Percentiles rank a stretch among this genome's conserved stretches.
These are phyloP conservation scores for Limnomonas spitsbergensis DNA, from an alignment of 139 green algal species.

Conservation along the genomic window DNA sequence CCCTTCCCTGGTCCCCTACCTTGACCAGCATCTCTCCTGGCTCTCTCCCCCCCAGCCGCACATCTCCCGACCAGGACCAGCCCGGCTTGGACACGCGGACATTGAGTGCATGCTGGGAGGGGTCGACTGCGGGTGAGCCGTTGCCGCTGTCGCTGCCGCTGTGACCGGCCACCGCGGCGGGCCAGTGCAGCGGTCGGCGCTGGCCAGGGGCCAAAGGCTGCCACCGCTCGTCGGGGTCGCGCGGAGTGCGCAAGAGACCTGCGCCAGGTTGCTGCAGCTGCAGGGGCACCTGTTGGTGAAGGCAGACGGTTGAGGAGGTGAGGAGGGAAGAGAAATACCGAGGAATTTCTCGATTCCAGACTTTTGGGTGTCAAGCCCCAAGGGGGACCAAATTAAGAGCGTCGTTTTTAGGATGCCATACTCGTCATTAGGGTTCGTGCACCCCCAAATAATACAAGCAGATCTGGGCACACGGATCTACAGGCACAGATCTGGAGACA, in stretches of 20 bases:
- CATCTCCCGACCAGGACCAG: conserved; percentile 78
- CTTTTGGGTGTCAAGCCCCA: no score
- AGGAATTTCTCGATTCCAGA: no score
- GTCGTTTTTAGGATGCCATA: no score
- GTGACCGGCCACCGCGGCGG: conserved; percentile 43
- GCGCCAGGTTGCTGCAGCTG: conserved; percentile 30
- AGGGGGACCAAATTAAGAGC: no score
- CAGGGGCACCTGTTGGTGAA: background rate
- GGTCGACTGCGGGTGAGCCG: background rate
- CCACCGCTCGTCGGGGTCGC: background rate
- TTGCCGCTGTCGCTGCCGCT: no score
- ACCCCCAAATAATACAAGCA: no score
- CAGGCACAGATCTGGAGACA: no score
- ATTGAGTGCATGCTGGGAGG: conserved; percentile 40
- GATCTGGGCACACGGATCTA: no score
- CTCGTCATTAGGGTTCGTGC: no score
- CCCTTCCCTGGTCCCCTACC: background rate
- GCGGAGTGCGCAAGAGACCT: conserved; percentile 11
- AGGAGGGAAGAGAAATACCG: background rate
- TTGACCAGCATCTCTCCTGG: conserved; percentile 13
- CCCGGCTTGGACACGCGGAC: conserved; percentile 70
- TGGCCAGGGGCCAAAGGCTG: background rate
- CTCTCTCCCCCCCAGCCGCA: conserved; percentile 50
- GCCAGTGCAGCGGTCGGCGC: conserved; percentile 60
- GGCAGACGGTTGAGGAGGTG: background rate